Conservation (phyloP, 192 early-diverging fungal genomes). For the Linnemannia exigua region DNA sequence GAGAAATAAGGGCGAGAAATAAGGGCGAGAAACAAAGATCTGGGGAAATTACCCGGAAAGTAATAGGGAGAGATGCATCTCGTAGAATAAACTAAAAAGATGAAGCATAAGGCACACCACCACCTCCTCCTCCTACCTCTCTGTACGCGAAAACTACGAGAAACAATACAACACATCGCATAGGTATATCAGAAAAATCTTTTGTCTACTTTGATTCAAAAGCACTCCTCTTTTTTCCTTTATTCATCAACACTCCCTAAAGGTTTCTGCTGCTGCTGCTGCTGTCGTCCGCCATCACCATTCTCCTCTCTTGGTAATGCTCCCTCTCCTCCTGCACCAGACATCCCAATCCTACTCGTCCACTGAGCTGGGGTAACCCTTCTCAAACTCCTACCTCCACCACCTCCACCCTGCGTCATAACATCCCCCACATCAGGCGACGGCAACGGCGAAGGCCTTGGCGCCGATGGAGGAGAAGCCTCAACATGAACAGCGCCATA, state of each 20-base stretch:
- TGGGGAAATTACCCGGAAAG: too few species aligned
- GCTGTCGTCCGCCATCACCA: too few species aligned
- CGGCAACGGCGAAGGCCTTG: background rate
- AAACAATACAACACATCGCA: too few species aligned
- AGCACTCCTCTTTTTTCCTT: background rate
- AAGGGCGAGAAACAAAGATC: too few species aligned
- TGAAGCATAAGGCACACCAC: too few species aligned
- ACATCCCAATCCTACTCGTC: background rate
- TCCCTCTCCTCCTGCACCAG: background rate
- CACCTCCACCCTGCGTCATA: background rate
- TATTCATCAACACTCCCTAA: background rate
- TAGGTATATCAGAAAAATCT: too few species aligned
- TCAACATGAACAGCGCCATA: constrained; percentile 37
- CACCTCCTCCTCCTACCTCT: too few species aligned
- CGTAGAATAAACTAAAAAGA: too few species aligned
- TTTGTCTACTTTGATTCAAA: too few species aligned
- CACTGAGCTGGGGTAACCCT: background rate
- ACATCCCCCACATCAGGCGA: background rate
- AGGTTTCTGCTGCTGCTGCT: background rate
- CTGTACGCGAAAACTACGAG: too few species aligned
- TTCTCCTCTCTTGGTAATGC: background rate
- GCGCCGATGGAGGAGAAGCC: background rate
- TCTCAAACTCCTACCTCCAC: background rate
- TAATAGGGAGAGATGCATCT: too few species aligned
- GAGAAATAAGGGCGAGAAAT: too few species aligned